Percentiles rank a stretch among this genome's conserved stretches.
Conservation (phyloP, 257 asterid genomes). For the Solanum megistacrolobum region DNA sequence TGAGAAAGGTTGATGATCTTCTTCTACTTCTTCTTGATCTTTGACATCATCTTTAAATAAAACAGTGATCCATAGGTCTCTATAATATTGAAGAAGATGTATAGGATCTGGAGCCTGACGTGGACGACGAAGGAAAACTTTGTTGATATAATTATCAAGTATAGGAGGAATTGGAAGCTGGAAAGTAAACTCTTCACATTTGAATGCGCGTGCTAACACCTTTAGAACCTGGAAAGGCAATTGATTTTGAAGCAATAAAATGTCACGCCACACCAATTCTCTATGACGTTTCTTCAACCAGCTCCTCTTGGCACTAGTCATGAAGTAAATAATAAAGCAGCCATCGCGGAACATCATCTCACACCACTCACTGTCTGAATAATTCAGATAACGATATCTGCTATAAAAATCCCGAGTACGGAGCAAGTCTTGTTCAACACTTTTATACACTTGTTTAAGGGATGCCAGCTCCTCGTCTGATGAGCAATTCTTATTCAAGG, state of each 20-base stretch:
- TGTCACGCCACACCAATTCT: background rate
- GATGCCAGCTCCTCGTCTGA: too few species aligned
- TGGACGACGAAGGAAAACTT: too few species aligned
- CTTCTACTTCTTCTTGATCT: background rate
- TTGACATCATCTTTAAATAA: background rate
- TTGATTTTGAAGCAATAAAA: background rate
- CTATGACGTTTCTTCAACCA: background rate
- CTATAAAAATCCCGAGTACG: background rate
- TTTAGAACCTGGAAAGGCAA: background rate
- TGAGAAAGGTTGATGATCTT: background rate
- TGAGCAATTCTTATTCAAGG: too few species aligned
- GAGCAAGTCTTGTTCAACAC: background rate
- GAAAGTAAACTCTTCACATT: too few species aligned
- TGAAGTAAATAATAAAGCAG: background rate
- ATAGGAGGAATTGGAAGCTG: too few species aligned
- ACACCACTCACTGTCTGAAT: background rate
- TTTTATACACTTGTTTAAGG: background rate
- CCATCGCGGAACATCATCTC: background rate
- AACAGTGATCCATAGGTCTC: background rate
- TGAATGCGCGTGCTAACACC: too few species aligned
- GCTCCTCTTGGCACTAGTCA: rapidly evolving
- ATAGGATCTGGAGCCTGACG: too few species aligned
- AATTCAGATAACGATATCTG: too few species aligned
- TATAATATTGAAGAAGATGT: background rate
- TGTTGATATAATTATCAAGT: too few species aligned